phyloP scores from a whole-genome alignment of 2,329 filamentous ascomycete species.

The Diaporthe sp. region DNA sequence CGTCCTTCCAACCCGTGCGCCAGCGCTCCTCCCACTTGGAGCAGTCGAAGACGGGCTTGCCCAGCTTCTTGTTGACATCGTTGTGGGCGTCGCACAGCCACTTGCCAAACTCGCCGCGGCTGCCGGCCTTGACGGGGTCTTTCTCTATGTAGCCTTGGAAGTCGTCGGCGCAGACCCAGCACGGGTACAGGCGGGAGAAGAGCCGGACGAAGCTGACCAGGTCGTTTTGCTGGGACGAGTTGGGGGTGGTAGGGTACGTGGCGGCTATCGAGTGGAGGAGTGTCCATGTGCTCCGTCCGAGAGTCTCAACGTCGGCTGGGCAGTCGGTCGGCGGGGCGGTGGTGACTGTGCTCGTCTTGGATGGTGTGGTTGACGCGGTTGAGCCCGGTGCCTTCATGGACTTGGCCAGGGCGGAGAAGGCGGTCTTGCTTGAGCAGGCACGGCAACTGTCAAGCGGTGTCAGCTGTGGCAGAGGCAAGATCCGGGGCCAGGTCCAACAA shows the following conservation, averaged over 20 bases:
- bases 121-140: conserved; percentile 74
- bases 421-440: conserved; percentile 75
- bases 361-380: conserved; percentile 43
- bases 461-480: conserved; percentile 26
- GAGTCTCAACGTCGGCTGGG: conserved; percentile 88
- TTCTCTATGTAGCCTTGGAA: conserved; percentile 85
- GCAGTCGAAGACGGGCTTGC: conserved; percentile 94
- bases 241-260: conserved; percentile 81
- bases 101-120: conserved; percentile 78
- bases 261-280: conserved; percentile 93
- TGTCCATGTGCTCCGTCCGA: conserved; percentile 93
- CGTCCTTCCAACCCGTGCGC: conserved; percentile 88
- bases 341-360: conserved; percentile 49
- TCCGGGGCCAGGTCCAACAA: conserved; percentile 53
- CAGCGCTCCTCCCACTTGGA: conserved; percentile 92
- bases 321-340: conserved; percentile 72
- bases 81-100: conserved; percentile 93
- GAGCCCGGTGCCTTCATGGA: conserved; percentile 55
- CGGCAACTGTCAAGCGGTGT: conserved; percentile 73
- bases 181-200: conserved; percentile 92
- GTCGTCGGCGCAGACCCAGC: conserved; percentile 95
- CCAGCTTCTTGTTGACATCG: conserved; percentile 89
- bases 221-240: conserved; percentile 78
- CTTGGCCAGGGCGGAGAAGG: conserved; percentile 72
- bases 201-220: conserved; percentile 82